Evolutionary conservation across 306 rosid species (phyloP), one percentile per base, ranked within the genome.

Genomic region (Dicorynia guianensis): DNA sequence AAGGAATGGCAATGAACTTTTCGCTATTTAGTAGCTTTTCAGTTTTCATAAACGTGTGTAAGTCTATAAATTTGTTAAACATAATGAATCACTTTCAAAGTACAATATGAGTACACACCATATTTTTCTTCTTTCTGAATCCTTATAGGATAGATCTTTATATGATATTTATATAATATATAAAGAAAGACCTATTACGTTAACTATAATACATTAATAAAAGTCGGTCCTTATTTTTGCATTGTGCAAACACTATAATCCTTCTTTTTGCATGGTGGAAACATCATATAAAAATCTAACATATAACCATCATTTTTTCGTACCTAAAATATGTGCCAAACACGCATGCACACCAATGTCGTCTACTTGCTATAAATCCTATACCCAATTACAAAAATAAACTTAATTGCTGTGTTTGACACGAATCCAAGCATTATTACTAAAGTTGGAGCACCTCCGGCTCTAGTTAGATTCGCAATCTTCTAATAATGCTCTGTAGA

Each of bases 1-100:
- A 58, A 69, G 46, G 74, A 47, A 72, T 74, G 76, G 80, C 48
- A 84, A 72, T 49, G 3, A 73, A 76, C 84, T 79, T 82, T 79
- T 40, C 7, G 65, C 77, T 11, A 70, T 7, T 48, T 47, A 63
- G 49, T 55, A 5, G 72, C 85, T 80, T 81, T 76, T 68, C 80
- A 25, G 77, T 48, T 72, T 82, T 75, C 89, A 76, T 60, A 25
- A 74, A 87, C 70, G 58, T 62, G 83, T 56, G 73, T 82, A 80
- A 76, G 35, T 57, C 62, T 63, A 69, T 79, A 13, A 83, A 79
- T 79, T 63, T 25, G 47, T 44, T 54, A 63, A 62, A 69, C 53
- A 46, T 47, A 59, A 44, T 67, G 61, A 40, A 63, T 50, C 67
- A 67, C 67, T 25, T 25, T 48, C 9, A 63, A 80, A 59, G 71